Evolutionary conservation across 2,329 filamentous ascomycete genomes (phyloP).

Genomic region (Gremmenia infestans): DNA sequence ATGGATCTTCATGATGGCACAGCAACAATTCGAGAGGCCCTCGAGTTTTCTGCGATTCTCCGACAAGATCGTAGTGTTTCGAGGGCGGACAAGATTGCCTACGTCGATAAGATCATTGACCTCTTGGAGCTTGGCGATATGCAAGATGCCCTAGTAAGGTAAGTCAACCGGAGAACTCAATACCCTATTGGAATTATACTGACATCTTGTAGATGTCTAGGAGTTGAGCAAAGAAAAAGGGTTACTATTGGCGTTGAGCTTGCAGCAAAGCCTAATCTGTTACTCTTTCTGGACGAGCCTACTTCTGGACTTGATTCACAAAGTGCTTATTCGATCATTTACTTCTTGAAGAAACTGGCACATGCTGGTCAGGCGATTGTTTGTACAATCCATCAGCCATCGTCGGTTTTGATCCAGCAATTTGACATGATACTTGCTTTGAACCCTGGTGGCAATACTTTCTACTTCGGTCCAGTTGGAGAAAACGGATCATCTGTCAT

Average conservation of each 20-base stretch:
- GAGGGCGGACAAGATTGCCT: conserved; percentile 57
- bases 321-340: conserved; percentile 62
- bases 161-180: conserved; percentile 50
- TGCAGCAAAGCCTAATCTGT: conserved; percentile 61
- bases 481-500: conserved; percentile 60
- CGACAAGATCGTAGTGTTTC: conserved; percentile 53
- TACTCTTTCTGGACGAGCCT: conserved; percentile 69
- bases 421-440: conserved; percentile 71
- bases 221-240: conserved; percentile 52
- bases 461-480: conserved; percentile 71
- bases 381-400: conserved; percentile 71
- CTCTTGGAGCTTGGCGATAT: conserved; percentile 61
- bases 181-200: neutral
- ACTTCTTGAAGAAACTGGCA: conserved; percentile 64
- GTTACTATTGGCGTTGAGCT: conserved; percentile 71
- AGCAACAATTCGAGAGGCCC: conserved; percentile 61
- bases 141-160: conserved; percentile 58
- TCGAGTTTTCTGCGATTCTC: conserved; percentile 64
- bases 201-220: conserved; percentile 3
- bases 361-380: conserved; percentile 65
- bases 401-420: conserved; percentile 62
- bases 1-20: conserved; percentile 67
- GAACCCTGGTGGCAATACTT: conserved; percentile 60
- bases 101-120: conserved; percentile 62
- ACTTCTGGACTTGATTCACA: conserved; percentile 67